phyloP scores from a whole-genome alignment of 2,329 filamentous ascomycete genomes.

The Trichoderma semiorbis region DNA sequence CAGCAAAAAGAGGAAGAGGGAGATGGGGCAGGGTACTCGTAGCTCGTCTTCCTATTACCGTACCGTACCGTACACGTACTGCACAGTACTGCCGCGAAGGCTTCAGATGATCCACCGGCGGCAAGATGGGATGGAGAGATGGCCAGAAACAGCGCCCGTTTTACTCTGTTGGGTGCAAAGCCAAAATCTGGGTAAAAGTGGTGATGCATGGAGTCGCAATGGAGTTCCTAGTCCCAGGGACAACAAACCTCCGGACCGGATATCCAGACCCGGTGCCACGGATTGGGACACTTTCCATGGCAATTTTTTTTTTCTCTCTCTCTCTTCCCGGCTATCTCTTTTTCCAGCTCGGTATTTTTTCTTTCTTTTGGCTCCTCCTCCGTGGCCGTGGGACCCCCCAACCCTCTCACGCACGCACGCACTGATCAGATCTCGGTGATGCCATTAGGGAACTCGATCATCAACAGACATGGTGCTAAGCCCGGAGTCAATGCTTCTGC shows the following conservation, averaged over 20 bases:
- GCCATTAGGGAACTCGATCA: neutral
- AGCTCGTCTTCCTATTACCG: too few species aligned
- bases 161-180: neutral
- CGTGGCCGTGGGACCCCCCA: neutral
- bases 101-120: neutral
- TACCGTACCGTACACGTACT: neutral
- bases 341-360: neutral
- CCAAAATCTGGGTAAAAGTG: neutral
- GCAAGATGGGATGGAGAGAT: slow-evolving; percentile 6
- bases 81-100: neutral
- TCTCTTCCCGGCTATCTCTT: neutral
- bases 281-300: neutral
- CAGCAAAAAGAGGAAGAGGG: neutral
- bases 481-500: slow-evolving; percentile 7
- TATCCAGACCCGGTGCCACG: neutral
- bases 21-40: neutral
- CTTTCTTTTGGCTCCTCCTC: neutral
- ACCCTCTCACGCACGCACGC: neutral
- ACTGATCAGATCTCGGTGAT: slow-evolving; percentile 4
- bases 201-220: neutral
- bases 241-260: neutral
- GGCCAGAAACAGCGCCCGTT: slow-evolving; percentile 6
- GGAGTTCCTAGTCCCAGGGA: neutral
- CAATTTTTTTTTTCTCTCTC: neutral
- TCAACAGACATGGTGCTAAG: neutral